phyloP scores from a whole-genome alignment of 192 early-diverging fungal species.

The Phycomyces blakesleeanus region DNA sequence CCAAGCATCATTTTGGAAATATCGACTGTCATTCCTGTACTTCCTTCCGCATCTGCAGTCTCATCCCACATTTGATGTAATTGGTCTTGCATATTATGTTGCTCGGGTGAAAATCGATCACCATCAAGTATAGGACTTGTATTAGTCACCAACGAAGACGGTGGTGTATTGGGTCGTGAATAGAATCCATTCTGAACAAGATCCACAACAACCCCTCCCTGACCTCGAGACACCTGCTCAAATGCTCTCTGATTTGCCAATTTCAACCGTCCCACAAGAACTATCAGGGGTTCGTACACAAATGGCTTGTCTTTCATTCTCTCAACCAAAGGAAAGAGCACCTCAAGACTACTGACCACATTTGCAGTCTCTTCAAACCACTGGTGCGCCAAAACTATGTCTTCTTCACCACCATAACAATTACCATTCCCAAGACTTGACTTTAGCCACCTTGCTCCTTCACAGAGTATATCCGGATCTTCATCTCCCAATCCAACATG shows the following conservation, averaged over 20 bases:
- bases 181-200: neutral
- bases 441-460: neutral
- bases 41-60: neutral
- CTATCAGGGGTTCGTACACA: conserved; percentile 1
- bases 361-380: conserved; percentile 20
- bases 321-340: neutral
- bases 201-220: neutral
- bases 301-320: neutral
- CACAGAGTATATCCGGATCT: conserved; percentile 1
- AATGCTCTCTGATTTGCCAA: conserved; percentile 21
- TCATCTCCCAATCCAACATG: conserved; percentile 32
- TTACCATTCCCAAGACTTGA: no score
- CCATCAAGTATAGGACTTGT: neutral
- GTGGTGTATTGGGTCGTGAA: neutral
- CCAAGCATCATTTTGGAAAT: conserved; percentile 9
- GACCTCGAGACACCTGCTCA: conserved; percentile 5
- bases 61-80: no score
- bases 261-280: conserved; percentile 13
- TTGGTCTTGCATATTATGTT: no score
- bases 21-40: conserved; percentile 14
- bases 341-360: neutral
- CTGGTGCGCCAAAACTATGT: neutral
- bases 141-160: neutral
- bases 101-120: no score
- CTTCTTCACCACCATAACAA: neutral